Base-by-base conservation (phyloP, 2,329 filamentous ascomycete genomes). In the Ophiocordyceps camponoti-floridani region DNA sequence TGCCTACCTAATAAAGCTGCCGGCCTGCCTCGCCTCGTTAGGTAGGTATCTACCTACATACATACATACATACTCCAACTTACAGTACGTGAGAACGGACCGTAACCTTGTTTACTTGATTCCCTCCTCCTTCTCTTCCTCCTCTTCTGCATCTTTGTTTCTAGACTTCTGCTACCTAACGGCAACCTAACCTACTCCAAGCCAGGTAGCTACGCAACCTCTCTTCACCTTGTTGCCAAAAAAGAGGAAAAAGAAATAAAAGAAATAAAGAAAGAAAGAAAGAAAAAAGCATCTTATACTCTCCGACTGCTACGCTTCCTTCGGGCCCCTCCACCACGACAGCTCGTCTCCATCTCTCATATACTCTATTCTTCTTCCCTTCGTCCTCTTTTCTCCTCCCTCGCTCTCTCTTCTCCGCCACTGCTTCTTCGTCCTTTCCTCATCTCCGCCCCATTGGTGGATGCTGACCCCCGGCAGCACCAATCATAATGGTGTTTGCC, bases 401-500 rank as follows among this genome's bases (percentile, higher is more conserved):
- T 6, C 56, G 53, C 57, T 53, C 51, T 12, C 31, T 14, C 12
- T 4, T n/a, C 12, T 52, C 50, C 50, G 47, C 53, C 57, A 53
- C 30, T 14, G 9, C 13, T 33, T 14, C 31, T n/a, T 35, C 31
- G 9, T 14, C 31, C 2, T 35, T 58, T 54, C 57, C 56, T 61
- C 57, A 56, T 56, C 56, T 54, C 53, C 52, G 54, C 52, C 41
- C 50, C 49, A 60, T 61, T 62, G 59, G 59, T 56, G 52, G 49
- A 52, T 46, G 50, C 50, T 41, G 48, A 50, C 49, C 56, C 54
- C 51, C 47, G 51, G 47, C 45, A 54, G 52, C 53, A 53, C 59
- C 59, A 62, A 62, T 61, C 58, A 61, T 51, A 57, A 50, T 48
- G 47, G 44, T 47, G 47, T 47, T 52, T 48, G 48, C 46, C 53